Evolutionary conservation across 352 stramenopile species (phyloP).

Genomic region (Phytophthora fragariaefolia): DNA sequence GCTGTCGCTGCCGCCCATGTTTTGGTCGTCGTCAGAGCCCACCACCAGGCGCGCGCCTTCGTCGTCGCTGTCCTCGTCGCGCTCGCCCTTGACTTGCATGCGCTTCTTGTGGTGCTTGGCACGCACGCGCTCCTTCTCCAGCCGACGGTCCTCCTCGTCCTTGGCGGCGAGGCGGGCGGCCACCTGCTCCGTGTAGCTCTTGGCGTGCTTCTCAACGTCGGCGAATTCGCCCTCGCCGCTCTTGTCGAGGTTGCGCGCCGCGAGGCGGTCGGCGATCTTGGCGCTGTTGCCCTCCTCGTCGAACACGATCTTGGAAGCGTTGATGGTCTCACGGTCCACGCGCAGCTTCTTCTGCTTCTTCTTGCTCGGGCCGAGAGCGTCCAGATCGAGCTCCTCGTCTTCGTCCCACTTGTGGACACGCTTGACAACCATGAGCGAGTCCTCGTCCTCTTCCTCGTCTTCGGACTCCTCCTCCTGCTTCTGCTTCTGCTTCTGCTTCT

Average conservation of each 20-base stretch:
- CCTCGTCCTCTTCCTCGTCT: constrained; percentile 83
- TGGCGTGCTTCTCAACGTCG: constrained; percentile 70
- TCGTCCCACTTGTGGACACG: constrained; percentile 86
- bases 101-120: constrained; percentile 92
- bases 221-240: constrained; percentile 57
- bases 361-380: constrained; percentile 58
- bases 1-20: constrained; percentile 45
- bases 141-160: constrained; percentile 74
- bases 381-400: constrained; percentile 64
- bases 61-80: constrained; percentile 50
- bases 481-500: constrained; percentile 40
- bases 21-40: constrained; percentile 46
- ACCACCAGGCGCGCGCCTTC: constrained; percentile 43
- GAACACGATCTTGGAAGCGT: constrained; percentile 92
- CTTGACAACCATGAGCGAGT: constrained; percentile 95
- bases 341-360: constrained; percentile 92
- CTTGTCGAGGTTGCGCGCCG: constrained; percentile 46
- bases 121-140: constrained; percentile 89
- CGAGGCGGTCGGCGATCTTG: constrained; percentile 66
- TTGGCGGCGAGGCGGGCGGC: constrained; percentile 76
- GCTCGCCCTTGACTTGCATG: constrained; percentile 83
- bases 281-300: constrained; percentile 93
- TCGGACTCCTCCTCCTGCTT: constrained; percentile 47
- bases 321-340: constrained; percentile 67
- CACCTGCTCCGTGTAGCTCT: constrained; percentile 70